phyloP scores from a whole-genome alignment of 345 rosid genomes.

The Ceriops decandra region DNA sequence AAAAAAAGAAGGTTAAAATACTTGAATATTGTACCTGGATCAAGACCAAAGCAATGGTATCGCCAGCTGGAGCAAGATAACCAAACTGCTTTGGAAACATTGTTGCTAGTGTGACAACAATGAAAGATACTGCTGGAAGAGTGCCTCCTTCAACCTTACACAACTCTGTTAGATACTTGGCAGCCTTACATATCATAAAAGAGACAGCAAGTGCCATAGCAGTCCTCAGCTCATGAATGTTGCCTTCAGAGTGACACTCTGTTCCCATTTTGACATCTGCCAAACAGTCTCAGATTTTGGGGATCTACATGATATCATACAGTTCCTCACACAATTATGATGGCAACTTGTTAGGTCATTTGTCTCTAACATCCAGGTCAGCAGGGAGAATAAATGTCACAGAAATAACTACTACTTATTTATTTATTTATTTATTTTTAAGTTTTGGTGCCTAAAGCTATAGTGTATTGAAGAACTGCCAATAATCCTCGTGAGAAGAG shows the following conservation, averaged over 20 bases:
- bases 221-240: constrained; percentile 47
- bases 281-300: constrained; percentile 11
- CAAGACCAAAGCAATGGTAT: constrained; percentile 60
- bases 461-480: background rate
- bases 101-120: constrained; percentile 61
- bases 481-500: no score
- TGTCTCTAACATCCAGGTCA: background rate
- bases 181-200: constrained; percentile 63
- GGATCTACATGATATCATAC: background rate
- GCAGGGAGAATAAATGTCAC: no score
- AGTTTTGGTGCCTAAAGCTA: background rate
- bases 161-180: constrained; percentile 35
- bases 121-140: constrained; percentile 63
- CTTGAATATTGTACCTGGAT: constrained; percentile 54
- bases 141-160: constrained; percentile 63
- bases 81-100: constrained; percentile 52
- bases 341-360: constrained; percentile 1
- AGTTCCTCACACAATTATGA: background rate
- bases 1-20: background rate
- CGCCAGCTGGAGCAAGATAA: constrained; percentile 65
- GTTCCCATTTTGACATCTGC: constrained; percentile 38
- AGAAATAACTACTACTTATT: no score
- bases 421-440: no score
- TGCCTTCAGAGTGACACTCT: constrained; percentile 30
- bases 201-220: constrained; percentile 57